Conservation (phyloP, 2,329 filamentous ascomycete species). For the Dactylellina parvicollis region DNA sequence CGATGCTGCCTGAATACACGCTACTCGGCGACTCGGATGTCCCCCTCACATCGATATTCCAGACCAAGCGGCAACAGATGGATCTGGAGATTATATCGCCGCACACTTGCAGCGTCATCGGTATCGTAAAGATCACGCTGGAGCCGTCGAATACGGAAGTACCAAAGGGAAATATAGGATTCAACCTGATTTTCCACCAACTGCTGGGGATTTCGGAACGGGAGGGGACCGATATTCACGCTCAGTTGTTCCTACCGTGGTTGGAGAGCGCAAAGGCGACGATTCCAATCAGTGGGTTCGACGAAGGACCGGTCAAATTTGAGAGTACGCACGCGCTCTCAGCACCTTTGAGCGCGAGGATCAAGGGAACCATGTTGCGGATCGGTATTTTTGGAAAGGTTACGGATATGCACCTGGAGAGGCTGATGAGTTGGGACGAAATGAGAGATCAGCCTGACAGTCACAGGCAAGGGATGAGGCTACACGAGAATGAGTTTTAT, state of each 20-base stretch:
- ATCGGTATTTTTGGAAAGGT: constrained; percentile 92
- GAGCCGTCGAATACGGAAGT: constrained; percentile 94
- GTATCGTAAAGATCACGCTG: constrained; percentile 87
- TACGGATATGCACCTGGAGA: constrained; percentile 93
- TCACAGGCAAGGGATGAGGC: constrained; percentile 70
- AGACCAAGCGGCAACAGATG: constrained; percentile 93
- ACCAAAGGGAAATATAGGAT: constrained; percentile 90
- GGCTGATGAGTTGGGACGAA: constrained; percentile 97
- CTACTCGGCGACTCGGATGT: constrained; percentile 93
- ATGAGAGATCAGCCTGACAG: constrained; percentile 81
- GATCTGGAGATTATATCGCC: constrained; percentile 88
- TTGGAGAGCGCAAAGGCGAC: constrained; percentile 93
- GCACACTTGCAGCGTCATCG: constrained; percentile 88
- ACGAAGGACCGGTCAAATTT: constrained; percentile 90
- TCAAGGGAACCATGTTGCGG: constrained; percentile 76
- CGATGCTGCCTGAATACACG: constrained; percentile 90
- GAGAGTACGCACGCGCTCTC: constrained; percentile 99
- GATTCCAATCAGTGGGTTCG: constrained; percentile 91
- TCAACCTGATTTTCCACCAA: constrained; percentile 98
- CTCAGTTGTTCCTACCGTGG: constrained; percentile 93
- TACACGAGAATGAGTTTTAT: constrained; percentile 91
- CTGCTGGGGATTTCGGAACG: constrained; percentile 93
- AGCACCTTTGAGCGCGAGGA: constrained; percentile 78
- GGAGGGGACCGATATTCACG: constrained; percentile 94
- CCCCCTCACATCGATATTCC: constrained; percentile 89